Evolutionary conservation across 371 early-diverging fungal species (phyloP).

Genomic region (Mycotypha africana): DNA sequence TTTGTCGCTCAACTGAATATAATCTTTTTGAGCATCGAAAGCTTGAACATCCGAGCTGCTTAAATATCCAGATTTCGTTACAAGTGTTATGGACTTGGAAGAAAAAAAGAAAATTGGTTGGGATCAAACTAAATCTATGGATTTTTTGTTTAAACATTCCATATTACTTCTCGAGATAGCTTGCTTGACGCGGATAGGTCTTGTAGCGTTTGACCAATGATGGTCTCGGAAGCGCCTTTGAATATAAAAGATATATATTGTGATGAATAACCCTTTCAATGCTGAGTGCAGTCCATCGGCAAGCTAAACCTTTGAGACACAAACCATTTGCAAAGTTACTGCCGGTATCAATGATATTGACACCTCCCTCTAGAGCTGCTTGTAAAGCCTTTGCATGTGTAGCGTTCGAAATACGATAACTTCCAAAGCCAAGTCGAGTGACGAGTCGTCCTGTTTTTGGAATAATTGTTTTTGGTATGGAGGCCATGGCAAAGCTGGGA

Average conservation of each 20-base stretch:
- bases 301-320: too few species aligned
- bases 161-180: conserved; percentile 32
- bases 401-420: conserved; percentile 40
- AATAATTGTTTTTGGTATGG: conserved; percentile 8
- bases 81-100: conserved; percentile 48
- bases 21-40: conserved; percentile 24
- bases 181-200: conserved; percentile 26
- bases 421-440: conserved; percentile 62
- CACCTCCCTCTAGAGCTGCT: conserved; percentile 52
- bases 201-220: conserved; percentile 53
- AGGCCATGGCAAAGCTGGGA: not conserved
- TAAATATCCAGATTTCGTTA: conserved; percentile 73
- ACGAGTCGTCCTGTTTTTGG: conserved; percentile 31
- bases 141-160: too few species aligned
- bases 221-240: conserved; percentile 52
- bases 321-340: conserved; percentile 72
- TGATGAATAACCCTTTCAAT: too few species aligned
- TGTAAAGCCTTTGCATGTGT: conserved; percentile 49
- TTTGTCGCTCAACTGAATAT: conserved; percentile 47
- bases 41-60: conserved; percentile 14
- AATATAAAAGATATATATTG: too few species aligned
- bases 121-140: not conserved
- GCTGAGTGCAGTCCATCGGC: too few species aligned
- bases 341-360: conserved; percentile 74
- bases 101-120: not conserved